Conservation (phyloP, 1,284 basidiomycete genomes). For the Ceratobasidium sp. region DNA sequence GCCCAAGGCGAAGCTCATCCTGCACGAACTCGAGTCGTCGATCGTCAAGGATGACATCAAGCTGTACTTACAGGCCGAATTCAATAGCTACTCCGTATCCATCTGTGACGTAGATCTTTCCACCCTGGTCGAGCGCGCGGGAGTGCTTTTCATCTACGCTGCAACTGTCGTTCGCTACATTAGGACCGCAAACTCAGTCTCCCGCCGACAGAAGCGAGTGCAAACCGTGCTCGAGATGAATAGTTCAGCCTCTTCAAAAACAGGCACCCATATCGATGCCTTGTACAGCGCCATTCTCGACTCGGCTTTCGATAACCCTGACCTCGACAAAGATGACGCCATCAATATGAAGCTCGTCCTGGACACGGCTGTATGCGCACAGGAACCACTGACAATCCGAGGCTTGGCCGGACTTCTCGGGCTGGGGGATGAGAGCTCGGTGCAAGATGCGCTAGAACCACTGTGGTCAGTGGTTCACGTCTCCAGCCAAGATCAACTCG, state of each 20-base stretch:
- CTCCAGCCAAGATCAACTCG: neutral
- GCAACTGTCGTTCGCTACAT: slow-evolving; percentile 16
- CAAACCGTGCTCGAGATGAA: too few species aligned
- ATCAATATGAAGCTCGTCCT: neutral
- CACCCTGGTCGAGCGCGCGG: too few species aligned
- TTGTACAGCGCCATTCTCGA: neutral
- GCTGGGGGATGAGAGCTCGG: too few species aligned
- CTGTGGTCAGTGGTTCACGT: neutral
- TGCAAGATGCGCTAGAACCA: neutral
- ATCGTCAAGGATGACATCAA: slow-evolving; percentile 29
- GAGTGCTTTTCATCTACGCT: slow-evolving; percentile 24
- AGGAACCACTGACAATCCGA: too few species aligned
- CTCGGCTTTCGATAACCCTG: neutral
- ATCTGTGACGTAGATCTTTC: neutral
- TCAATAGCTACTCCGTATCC: neutral
- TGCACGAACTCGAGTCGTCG: slow-evolving; percentile 18
- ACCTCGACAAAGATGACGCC: neutral
- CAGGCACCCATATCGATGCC: neutral
- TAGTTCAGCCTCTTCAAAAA: too few species aligned
- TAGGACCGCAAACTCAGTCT: too few species aligned
- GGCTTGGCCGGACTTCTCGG: too few species aligned
- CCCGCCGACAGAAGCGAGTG: too few species aligned
- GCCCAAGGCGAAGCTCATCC: too few species aligned
- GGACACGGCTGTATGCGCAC: neutral
- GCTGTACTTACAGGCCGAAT: slow-evolving; percentile 2